Base-by-base conservation (phyloP, 345 rosid species). In the Combretum micranthum region DNA sequence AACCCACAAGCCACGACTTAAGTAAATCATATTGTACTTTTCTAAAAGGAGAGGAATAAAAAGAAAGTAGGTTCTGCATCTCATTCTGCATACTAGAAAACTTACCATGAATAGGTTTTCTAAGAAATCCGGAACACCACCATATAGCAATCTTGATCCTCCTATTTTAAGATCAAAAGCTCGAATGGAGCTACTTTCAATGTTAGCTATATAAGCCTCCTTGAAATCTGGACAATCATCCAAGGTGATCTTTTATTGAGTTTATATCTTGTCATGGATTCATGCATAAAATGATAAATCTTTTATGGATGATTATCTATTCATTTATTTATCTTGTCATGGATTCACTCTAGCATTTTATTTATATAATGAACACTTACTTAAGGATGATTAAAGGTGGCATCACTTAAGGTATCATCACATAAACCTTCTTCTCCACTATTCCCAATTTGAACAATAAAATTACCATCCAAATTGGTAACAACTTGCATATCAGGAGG, bases 171-270 rank as follows among this genome's bases (percentile, higher is more conserved):
- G 81, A 81, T 80, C 80, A 76, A 91, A 71, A 52, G 82, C 88
- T 57, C 96, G 84, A 63, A 91, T 77, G 61, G 98, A 91, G 81
- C 98, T 91, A 65, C 96, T 91, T 78, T 91, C 98, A 57, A 96
- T 91, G 68, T 91, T 96, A 62, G 92, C 98, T 62, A 88, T 65
- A 72, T 79, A 91, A 47, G 82, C 68, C 76, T 82, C 95, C 67
- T 44, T 79, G 60, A 77, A 60, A 77, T 79, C 98, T 91, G 51
- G 26, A 71, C 46, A 57, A 57, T 22, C 44, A 70, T 47, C 53
- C 17, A 50, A 47, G 44, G 47, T 47, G 55, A 59, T 47, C 25
- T 26, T 10, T 44, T 9, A 18, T 18, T 42, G 48, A 17, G 57
- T 20, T 21, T 23, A 12, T 49, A 56, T 44, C 44, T 65, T n/a